Percentiles rank a stretch among this genome's conserved stretches.
Evolutionary conservation across 2,329 filamentous ascomycete species (phyloP).

Genomic region (Ilyonectria robusta): DNA sequence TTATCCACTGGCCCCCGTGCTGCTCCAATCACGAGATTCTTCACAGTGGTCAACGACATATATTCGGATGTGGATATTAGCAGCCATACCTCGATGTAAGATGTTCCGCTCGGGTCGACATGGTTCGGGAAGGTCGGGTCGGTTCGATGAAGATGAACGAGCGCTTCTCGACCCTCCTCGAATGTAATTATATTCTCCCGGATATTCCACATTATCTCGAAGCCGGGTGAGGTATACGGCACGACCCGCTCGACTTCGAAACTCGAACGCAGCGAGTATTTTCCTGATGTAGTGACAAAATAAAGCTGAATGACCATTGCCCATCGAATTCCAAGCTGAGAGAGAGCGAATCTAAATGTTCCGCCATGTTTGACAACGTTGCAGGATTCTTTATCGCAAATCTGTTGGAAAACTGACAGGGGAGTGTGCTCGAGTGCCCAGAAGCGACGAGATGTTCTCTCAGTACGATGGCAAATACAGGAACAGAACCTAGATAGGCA

Average conservation of each 20-base stretch:
- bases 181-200: background rate
- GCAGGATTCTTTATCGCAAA: background rate
- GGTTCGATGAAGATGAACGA: background rate
- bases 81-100: constrained; percentile 11
- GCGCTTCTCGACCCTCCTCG: background rate
- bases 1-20: background rate
- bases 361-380: background rate
- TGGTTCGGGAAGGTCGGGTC: constrained; percentile 3
- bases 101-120: constrained; percentile 8
- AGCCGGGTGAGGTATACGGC: constrained; percentile 18
- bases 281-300: background rate
- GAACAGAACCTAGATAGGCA: background rate
- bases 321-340: background rate
- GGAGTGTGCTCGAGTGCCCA: constrained; percentile 5
- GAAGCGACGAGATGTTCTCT: background rate
- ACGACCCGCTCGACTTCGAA: constrained; percentile 3
- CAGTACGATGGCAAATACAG: background rate
- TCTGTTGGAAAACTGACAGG: background rate
- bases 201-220: constrained; percentile 1
- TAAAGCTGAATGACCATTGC: background rate
- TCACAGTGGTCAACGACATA: too few relatives aligned
- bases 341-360: background rate
- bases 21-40: too few relatives aligned
- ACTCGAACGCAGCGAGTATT: background rate
- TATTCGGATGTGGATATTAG: background rate